phyloP scores from a whole-genome alignment of 2,329 filamentous ascomycete genomes.

The Ustulina deusta region DNA sequence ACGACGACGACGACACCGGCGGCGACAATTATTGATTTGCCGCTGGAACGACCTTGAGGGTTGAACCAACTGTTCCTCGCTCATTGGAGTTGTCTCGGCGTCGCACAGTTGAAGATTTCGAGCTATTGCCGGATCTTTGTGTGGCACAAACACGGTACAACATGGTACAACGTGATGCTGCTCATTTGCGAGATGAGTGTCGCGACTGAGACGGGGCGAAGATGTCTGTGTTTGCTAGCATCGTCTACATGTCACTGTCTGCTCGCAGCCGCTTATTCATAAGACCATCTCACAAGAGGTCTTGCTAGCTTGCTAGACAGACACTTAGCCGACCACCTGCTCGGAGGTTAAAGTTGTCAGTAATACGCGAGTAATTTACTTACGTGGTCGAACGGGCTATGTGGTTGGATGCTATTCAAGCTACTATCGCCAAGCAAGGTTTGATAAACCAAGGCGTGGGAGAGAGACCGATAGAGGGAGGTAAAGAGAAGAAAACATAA shows the following conservation, averaged over 20 bases:
- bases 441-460: too few relatives aligned
- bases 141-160: slow-evolving; percentile 29
- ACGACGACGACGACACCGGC: neutral
- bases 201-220: slow-evolving; percentile 11
- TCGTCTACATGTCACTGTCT: slow-evolving; percentile 4
- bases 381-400: neutral
- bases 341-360: neutral
- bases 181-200: slow-evolving; percentile 18
- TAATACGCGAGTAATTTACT: neutral
- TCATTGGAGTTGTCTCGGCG: slow-evolving; percentile 25
- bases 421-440: neutral
- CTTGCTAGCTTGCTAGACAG: slow-evolving; percentile 1
- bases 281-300: slow-evolving; percentile 30
- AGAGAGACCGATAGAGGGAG: too few relatives aligned
- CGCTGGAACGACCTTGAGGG: neutral
- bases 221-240: slow-evolving; percentile 8
- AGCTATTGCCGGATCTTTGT: slow-evolving; percentile 25
- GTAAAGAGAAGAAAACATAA: too few relatives aligned
- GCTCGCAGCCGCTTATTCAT: slow-evolving; percentile 20
- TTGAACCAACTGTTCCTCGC: slow-evolving; percentile 18
- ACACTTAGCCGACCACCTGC: neutral
- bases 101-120: slow-evolving; percentile 21
- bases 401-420: neutral
- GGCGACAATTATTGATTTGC: slow-evolving; percentile 4
- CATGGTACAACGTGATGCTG: slow-evolving; percentile 17